A percentile compares a stretch with the other conserved stretches of the same genome.
These are phyloP conservation scores for Papilionanthe hybrid DNA, from an alignment of 116 monocot genomes.

Conservation along the genomic window DNA sequence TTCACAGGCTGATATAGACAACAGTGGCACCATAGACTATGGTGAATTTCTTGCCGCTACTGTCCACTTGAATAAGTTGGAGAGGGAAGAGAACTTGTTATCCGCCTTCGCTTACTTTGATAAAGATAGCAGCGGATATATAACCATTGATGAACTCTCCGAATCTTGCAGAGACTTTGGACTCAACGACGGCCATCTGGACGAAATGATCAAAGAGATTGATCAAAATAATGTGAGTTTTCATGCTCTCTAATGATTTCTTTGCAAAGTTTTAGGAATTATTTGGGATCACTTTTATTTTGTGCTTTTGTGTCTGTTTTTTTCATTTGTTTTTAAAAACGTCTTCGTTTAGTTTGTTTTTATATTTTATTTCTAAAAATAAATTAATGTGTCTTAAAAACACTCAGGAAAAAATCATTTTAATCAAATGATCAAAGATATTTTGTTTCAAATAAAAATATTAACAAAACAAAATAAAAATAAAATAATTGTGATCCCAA, in stretches of 20 bases:
- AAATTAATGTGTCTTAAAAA: too few species aligned
- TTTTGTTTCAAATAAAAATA: too few species aligned
- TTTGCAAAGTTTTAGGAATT: not conserved
- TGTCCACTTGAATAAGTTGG: conserved; percentile 92
- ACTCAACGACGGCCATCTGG: conserved; percentile 79
- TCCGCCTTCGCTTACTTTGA: conserved; percentile 88
- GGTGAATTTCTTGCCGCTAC: conserved; percentile 96
- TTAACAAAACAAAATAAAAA: too few species aligned
- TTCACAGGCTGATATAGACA: conserved; percentile 91
- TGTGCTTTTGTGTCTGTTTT: too few species aligned
- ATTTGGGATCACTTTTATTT: too few species aligned
- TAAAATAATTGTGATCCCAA: too few species aligned
- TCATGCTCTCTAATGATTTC: not conserved
- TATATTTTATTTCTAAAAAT: too few species aligned
- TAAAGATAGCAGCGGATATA: conserved; percentile 91
- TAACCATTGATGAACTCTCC: conserved; percentile 91
- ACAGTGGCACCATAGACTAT: conserved; percentile 90
- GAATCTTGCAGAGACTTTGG: conserved; percentile 83
- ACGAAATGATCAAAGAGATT: conserved; percentile 91
- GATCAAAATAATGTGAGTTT: conserved; percentile 83
- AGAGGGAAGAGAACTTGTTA: conserved; percentile 77
- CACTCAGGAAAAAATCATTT: too few species aligned
- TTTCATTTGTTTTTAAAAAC: too few species aligned
- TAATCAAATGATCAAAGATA: too few species aligned
- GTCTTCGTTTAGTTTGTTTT: too few species aligned